Conservation (phyloP, 345 rosid species). For the Eucalyptus viminalis region DNA sequence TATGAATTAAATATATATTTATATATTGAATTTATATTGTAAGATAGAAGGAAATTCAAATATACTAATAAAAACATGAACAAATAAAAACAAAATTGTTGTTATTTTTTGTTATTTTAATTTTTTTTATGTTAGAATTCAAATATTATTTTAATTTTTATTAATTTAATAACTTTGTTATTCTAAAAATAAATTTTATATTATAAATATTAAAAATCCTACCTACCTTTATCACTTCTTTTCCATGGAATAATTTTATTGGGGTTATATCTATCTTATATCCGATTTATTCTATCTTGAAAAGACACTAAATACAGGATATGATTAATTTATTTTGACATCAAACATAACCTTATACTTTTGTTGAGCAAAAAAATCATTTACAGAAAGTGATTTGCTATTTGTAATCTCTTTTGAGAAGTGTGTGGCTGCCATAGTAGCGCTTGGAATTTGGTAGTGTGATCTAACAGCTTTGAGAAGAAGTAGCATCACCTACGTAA, state of each 20-base stretch:
- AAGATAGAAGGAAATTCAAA: background rate
- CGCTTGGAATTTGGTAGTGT: background rate
- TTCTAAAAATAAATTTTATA: too few species aligned
- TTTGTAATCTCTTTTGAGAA: background rate
- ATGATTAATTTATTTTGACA: background rate
- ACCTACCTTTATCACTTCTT: background rate
- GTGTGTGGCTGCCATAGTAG: background rate
- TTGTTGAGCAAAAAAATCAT: background rate
- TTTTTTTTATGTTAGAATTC: too few species aligned
- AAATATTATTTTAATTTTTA: too few species aligned
- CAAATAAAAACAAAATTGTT: too few species aligned
- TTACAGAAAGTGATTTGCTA: background rate
- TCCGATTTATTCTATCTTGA: background rate
- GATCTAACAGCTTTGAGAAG: background rate
- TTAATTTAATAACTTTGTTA: too few species aligned
- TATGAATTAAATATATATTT: too few species aligned
- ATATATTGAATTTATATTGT: too few species aligned
- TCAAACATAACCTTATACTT: background rate
- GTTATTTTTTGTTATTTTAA: background rate
- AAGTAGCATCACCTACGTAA: background rate
- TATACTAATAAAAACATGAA: background rate
- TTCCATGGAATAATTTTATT: background rate
- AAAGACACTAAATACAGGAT: background rate
- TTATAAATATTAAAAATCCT: too few species aligned
- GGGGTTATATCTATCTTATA: background rate